Percentiles rank a stretch among this genome's conserved stretches.
Conservation (phyloP, 106 monocot genomes). For the Narthecium ossifragum region DNA sequence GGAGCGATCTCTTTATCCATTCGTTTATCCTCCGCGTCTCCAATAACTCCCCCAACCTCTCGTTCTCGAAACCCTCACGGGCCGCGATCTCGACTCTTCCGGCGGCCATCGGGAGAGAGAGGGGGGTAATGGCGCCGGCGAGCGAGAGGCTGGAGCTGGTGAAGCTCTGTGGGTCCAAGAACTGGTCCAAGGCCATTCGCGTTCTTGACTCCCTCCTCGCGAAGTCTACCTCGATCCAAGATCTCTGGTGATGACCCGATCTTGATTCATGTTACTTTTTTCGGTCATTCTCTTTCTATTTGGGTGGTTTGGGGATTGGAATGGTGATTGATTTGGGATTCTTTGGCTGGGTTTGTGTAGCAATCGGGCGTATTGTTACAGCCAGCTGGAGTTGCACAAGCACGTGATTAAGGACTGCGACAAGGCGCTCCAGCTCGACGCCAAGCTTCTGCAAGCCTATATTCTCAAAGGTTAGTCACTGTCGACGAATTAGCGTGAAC, state of each 20-base stretch:
- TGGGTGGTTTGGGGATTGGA: neutral
- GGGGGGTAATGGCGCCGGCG: constrained; percentile 21
- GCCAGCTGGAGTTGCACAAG: constrained; percentile 87
- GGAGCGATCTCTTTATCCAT: too few species aligned
- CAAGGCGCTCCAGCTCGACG: constrained; percentile 66
- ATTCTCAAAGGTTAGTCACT: constrained; percentile 87
- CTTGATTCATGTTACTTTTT: neutral
- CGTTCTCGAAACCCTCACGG: too few species aligned
- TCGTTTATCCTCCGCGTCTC: too few species aligned
- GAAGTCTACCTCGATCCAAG: constrained; percentile 53
- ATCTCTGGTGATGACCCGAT: constrained; percentile 63
- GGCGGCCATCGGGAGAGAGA: too few species aligned
- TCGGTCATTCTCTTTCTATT: neutral
- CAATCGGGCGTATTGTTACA: constrained; percentile 92
- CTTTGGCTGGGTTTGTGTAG: constrained; percentile 26
- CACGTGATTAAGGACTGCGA: constrained; percentile 97
- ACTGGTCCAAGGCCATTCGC: constrained; percentile 98
- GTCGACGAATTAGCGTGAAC: too few species aligned
- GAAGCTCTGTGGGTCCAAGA: constrained; percentile 66
- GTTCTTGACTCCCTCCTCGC: constrained; percentile 72
- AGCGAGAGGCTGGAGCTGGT: constrained; percentile 68
- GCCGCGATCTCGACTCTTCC: too few species aligned
- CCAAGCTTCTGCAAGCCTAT: constrained; percentile 61
- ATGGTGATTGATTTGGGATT: too few species aligned
- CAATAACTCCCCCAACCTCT: too few species aligned